These are phyloP conservation scores for Croton setiger DNA, from an alignment of 441 rosid species.

Conservation along the genomic window DNA sequence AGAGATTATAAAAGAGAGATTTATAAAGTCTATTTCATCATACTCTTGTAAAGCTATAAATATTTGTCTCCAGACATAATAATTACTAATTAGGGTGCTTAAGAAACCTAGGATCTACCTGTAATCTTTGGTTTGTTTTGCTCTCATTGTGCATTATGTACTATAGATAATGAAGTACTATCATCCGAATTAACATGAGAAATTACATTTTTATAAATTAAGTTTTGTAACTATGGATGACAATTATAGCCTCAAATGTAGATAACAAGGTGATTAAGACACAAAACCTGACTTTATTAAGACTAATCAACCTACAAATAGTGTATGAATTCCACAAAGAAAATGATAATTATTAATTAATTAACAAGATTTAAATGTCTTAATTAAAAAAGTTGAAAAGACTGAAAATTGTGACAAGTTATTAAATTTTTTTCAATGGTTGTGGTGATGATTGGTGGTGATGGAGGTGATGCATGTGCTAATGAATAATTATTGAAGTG, in stretches of 20 bases:
- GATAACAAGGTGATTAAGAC: slow-evolving; percentile 8
- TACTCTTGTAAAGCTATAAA: not conserved
- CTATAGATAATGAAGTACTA: not conserved
- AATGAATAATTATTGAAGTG: slow-evolving; percentile 31
- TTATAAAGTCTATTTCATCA: not conserved
- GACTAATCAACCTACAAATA: slow-evolving; percentile 6
- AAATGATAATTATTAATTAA: not conserved
- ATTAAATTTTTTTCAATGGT: slow-evolving; percentile 22
- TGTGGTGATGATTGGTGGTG: slow-evolving; percentile 14
- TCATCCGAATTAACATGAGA: not conserved
- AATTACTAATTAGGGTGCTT: not conserved
- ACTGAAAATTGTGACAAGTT: slow-evolving; percentile 5
- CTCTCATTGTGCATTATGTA: not conserved
- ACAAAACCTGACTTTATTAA: not conserved
- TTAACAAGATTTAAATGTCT: slow-evolving; percentile 19
- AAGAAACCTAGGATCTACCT: not conserved
- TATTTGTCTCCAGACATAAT: not conserved
- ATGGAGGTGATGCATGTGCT: slow-evolving; percentile 29
- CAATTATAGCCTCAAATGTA: slow-evolving; percentile 8
- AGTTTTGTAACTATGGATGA: not conserved
- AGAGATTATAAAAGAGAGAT: no score
- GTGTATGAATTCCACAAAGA: slow-evolving; percentile 1
- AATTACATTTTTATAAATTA: not conserved
- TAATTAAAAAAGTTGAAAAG: slow-evolving; percentile 25
- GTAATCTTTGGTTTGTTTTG: not conserved